Evolutionary conservation across 1,284 basidiomycete genomes (phyloP), one percentile per base, ranked within the genome.

Genomic region (Uromyces viciae-fabae): DNA sequence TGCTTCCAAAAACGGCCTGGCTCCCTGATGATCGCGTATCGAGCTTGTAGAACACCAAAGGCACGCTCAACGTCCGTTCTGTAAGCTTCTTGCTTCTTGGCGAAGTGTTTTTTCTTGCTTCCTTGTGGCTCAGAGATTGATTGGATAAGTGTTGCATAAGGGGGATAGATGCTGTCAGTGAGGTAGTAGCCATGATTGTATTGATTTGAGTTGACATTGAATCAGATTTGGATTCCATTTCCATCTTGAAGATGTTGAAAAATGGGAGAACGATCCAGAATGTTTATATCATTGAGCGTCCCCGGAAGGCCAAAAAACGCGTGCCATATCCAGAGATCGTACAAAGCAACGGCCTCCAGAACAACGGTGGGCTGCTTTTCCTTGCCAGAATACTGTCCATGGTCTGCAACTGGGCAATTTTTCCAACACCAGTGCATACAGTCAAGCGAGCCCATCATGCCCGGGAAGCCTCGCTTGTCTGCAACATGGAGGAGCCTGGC

Each of bases 1-100:
- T 64, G 33, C 8, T 64, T 31, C 60, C 60, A 64, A 64, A 64
- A 31, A 15, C 25, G 60, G 11, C 33, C 11, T 1, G 72, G 72
- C 2, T 14, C 28, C 58, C 40, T 2, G 1, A 73, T 73, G 22
- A 73, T 73, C 1, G 72, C 54, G 31, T 36, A 75, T 0, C 25
- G 14, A 36, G 72, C 28, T 40, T 60, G 46, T 9, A 75, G 42
- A 2, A 72, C 69, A 66, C 62, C 68, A 17, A 74, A 74, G 33
- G 31, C 54, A 17, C 54, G 46, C n/a, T 75, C 60, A 9, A 64
- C 60, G n/a, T 64, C 60, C 25, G 36, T 64, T 1, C 33, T 33
- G 28, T 64, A 64, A 1, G 60, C 33, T 19, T 64, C 60, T 64
- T 64, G 60, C 31, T 38, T 38, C 17, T 64, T 64, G 3, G 60